Base-by-base conservation (phyloP, 73 alveolate species). In the Effrenium voratum region DNA sequence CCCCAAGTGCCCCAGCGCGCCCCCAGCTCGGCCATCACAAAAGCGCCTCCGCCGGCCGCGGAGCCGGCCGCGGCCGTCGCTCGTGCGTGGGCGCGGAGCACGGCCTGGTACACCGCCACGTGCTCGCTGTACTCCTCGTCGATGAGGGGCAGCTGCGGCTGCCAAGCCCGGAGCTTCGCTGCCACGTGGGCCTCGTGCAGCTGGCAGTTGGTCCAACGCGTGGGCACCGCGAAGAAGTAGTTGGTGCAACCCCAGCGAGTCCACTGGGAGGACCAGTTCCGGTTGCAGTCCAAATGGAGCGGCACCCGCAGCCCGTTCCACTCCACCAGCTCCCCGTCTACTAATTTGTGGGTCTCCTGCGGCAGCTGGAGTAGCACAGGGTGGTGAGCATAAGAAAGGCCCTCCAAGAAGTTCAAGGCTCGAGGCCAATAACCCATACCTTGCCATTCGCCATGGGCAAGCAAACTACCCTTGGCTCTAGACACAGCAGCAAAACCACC, bases 1-100 rank as follows among this genome's bases (percentile, higher is more conserved):
- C 82, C 82, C 82, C 82, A 70, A 46, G 82, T 70, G 16, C 82
- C 82, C 82, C 82, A 70, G 82, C 82, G 82, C 12, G 82, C 82
- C 34, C 82, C 82, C 82, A 70, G 47, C 46, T 70, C 82, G 4
- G 82, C 82, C 82, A 70, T 70, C 36, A 70, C 82, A 46, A n/a
- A 70, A 1, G 82, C n/a, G 32, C 82, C 32, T 26, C 82, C 49
- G 30, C 49, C 82, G 15, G n/a, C n/a, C 82, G 82, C 82, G 38
- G 47, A 32, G 38, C 46, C 82, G n/a, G n/a, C 12, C 32, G 8
- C 13, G 63, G 63, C 8, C 19, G 77, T 2, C 38, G 77, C 13
- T 2, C 32, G 4, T 16, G 13, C 26, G 43, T 15, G 77, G 77
- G 5, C 32, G 26, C 72, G 72, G 72, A 57, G 82, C 24, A 34